A percentile compares a stretch with the other conserved stretches of the same genome.
Conservation (phyloP, 1,139 yeast species). For the Lodderomyces pseudojiufengensis region DNA sequence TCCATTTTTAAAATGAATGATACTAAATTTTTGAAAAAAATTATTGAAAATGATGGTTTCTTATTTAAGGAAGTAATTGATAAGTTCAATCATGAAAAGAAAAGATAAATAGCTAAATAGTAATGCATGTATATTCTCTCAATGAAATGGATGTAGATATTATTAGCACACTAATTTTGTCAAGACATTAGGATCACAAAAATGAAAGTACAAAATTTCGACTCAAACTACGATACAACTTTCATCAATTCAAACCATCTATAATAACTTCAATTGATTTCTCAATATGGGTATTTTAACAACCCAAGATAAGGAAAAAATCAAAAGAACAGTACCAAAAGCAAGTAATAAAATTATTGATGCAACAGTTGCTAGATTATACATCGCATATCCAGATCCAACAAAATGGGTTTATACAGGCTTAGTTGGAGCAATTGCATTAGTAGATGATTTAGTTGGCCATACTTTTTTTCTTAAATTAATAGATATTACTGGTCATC, state of each 20-base stretch:
- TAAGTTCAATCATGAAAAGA: slow-evolving; percentile 2
- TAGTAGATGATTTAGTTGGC: slow-evolving; percentile 92
- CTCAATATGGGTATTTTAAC: slow-evolving; percentile 55
- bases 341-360: slow-evolving; percentile 83
- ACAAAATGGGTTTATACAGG: slow-evolving; percentile 86
- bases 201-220: no score
- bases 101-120: neutral
- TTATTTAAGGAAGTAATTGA: slow-evolving; percentile 2
- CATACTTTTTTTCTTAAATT: slow-evolving; percentile 87
- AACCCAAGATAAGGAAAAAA: slow-evolving; percentile 75
- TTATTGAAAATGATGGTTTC: slow-evolving; percentile 2
- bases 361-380: slow-evolving; percentile 86
- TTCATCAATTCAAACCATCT: no score
- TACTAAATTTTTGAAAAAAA: slow-evolving; percentile 5
- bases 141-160: no score
- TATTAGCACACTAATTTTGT: no score
- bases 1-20: slow-evolving; percentile 6
- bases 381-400: slow-evolving; percentile 85
- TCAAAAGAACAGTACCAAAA: slow-evolving; percentile 86
- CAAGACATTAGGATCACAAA: no score
- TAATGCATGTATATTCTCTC: no score
- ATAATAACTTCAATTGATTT: no score
- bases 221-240: no score
- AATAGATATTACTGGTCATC: slow-evolving; percentile 75
- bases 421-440: slow-evolving; percentile 75